A percentile compares a stretch with the other conserved stretches of the same genome.
Evolutionary conservation across 192 early-diverging fungal species (phyloP).

Genomic region (Cladochytrium replicatum): DNA sequence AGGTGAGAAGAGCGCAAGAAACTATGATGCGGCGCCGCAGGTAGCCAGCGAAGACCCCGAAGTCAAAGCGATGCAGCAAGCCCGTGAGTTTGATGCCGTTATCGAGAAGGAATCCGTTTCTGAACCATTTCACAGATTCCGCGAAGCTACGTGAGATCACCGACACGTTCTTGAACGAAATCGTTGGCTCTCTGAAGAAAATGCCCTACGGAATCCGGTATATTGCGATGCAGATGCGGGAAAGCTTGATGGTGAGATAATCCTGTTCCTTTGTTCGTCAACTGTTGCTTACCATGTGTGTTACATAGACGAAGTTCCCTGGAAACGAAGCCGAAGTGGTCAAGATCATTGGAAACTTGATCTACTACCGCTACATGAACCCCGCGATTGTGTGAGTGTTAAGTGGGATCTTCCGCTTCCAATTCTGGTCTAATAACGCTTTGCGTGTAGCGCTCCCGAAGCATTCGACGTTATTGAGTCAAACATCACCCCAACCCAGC

Average conservation of each 20-base stretch:
- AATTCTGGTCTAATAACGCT: neutral
- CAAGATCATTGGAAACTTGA: conserved; percentile 84
- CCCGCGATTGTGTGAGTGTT: conserved; percentile 79
- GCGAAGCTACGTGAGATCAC: conserved; percentile 74
- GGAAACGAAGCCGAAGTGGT: conserved; percentile 73
- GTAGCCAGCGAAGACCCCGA: conserved; percentile 78
- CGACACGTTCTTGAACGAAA: conserved; percentile 71
- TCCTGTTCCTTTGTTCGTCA: conserved; percentile 3
- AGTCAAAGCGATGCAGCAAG: conserved; percentile 26
- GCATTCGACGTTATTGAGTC: conserved; percentile 89
- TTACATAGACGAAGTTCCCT: conserved; percentile 76
- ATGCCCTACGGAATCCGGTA: conserved; percentile 96
- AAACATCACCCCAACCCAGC: conserved; percentile 73
- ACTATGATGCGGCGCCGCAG: conserved; percentile 66
- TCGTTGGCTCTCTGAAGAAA: conserved; percentile 61
- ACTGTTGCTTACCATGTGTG: conserved; percentile 8
- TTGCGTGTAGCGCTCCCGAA: conserved; percentile 70
- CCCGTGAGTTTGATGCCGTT: conserved; percentile 19
- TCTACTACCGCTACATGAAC: conserved; percentile 98
- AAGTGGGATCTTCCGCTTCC: conserved; percentile 5
- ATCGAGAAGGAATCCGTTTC: conserved; percentile 10
- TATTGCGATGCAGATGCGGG: conserved; percentile 84
- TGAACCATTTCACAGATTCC: conserved; percentile 37
- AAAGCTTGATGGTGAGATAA: conserved; percentile 42
- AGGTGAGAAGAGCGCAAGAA: conserved; percentile 65